Evolutionary conservation across 805 yeast species (phyloP).

Genomic region (Candida xiaguanensis): DNA sequence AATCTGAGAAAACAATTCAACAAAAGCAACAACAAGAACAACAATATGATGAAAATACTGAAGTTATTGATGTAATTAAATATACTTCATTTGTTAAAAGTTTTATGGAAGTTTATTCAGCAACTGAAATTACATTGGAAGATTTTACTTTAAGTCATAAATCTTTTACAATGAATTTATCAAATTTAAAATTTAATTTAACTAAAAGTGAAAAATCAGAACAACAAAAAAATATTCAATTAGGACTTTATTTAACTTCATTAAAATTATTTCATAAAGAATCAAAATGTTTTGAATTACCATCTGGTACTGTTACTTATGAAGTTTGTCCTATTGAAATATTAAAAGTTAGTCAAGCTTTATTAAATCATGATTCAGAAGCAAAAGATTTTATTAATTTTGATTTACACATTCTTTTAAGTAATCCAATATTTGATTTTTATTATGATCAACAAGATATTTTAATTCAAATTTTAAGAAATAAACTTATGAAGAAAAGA

Average conservation of each 20-base stretch:
- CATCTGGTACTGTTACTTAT: conserved; percentile 27
- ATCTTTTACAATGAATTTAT: conserved; percentile 13
- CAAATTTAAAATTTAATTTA: conserved; percentile 20
- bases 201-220: conserved; percentile 8
- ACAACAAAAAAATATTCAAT: conserved; percentile 10
- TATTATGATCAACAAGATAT: conserved; percentile 35
- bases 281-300: conserved; percentile 30
- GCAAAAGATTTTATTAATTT: conserved; percentile 11
- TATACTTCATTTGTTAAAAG: conserved; percentile 5
- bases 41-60: conserved; percentile 1
- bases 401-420: conserved; percentile 19
- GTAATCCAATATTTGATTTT: conserved; percentile 33
- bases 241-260: conserved; percentile 24
- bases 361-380: conserved; percentile 8
- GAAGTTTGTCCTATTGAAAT: conserved; percentile 21
- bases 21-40: not conserved
- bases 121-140: conserved; percentile 20
- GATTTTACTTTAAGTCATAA: conserved; percentile 21
- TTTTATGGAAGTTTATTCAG: conserved; percentile 6
- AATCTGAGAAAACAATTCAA: not conserved
- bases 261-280: conserved; percentile 25
- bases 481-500: conserved; percentile 9
- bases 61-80: conserved; percentile 5
- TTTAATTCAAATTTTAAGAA: conserved; percentile 9
- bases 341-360: conserved; percentile 16